Evolutionary conservation across 208 protist genomes (phyloP), one percentile per base, ranked within the genome.

Genomic region (Wallacemonas sp.): DNA sequence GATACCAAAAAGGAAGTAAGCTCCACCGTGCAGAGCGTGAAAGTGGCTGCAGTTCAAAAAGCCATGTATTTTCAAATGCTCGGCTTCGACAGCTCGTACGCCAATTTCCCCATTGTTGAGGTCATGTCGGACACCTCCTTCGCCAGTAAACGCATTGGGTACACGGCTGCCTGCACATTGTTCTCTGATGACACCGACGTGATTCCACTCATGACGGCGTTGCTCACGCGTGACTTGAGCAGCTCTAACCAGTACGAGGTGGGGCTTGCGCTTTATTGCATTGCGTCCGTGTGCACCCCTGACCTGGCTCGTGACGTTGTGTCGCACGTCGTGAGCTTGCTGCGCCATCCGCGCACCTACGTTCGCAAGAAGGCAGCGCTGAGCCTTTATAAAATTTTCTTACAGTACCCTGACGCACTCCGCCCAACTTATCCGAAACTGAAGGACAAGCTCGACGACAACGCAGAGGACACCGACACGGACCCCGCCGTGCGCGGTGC

Each of bases 1-100:
- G 98, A 99, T 47, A 99, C 97, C 28, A 97, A 97, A 54, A 77
- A 91, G 49, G 98, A 99, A 71, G 80, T 99, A 21, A 87, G 80
- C 65, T 84, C 82, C 4, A 67, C 81, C 11, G 82, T 97, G 49
- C 82, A 90, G 6, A 82, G 80, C 14, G 89, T 96, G 8, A 99
- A 99, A 66, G 90, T 97, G 17, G 77, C 77, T 0, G 98, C 98
- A 2, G 79, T 99, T 19, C 87, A 98, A 68, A 99, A 99, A 80
- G 85, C 99, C 8, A 97, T 87, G 15, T 99, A 99, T 74, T 91
- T 99, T 41, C 86, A 98, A 68, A 99, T 99, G 97, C 74, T 99
- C 2, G 98, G 98, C 34, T 98, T 99, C 82, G 92, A 94, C 69
- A 95, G 98, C 19, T 81, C 68, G 38, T 99, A 97, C 84, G 98